phyloP scores from a whole-genome alignment of 768 basidiomycete species.

The Russula abietina region DNA sequence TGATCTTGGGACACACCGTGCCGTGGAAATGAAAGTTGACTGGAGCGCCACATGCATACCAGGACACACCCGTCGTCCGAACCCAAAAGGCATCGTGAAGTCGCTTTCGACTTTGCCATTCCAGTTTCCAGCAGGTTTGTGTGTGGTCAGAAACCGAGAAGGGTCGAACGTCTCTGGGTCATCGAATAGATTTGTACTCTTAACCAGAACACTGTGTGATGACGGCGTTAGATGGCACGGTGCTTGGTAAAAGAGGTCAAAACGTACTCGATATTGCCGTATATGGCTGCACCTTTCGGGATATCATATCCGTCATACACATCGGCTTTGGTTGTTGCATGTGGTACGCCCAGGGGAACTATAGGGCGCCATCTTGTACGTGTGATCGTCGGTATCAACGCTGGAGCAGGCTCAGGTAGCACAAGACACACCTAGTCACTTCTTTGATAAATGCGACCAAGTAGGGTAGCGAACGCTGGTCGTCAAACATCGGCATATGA shows the following conservation, averaged over 20 bases:
- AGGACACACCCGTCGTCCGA: conserved; percentile 25
- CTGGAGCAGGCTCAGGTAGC: not conserved
- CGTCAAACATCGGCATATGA: conserved; percentile 22
- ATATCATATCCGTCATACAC: conserved; percentile 17
- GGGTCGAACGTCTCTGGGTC: conserved; percentile 26
- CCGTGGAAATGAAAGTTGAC: conserved; percentile 17
- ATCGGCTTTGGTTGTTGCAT: conserved; percentile 6
- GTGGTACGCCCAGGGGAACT: conserved; percentile 10
- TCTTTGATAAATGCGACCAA: conserved; percentile 21
- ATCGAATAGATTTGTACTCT: conserved; percentile 25
- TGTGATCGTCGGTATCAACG: not conserved
- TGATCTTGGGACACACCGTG: not conserved
- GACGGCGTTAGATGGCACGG: not conserved
- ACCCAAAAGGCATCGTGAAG: conserved; percentile 26
- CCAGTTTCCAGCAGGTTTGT: not conserved
- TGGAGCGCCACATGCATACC: conserved; percentile 24
- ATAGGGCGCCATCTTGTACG: conserved; percentile 8
- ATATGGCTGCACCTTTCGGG: conserved; percentile 10
- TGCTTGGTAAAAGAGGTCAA: not conserved
- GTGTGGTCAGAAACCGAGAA: conserved; percentile 24
- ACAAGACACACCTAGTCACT: conserved; percentile 12
- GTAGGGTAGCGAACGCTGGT: conserved; percentile 19
- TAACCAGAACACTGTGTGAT: conserved; percentile 18
- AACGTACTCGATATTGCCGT: conserved; percentile 14
- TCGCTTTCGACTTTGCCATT: conserved; percentile 14